These are phyloP conservation scores for Pochonia chlamydosporia DNA, from an alignment of 2,329 filamentous ascomycete genomes.

Conservation along the genomic window DNA sequence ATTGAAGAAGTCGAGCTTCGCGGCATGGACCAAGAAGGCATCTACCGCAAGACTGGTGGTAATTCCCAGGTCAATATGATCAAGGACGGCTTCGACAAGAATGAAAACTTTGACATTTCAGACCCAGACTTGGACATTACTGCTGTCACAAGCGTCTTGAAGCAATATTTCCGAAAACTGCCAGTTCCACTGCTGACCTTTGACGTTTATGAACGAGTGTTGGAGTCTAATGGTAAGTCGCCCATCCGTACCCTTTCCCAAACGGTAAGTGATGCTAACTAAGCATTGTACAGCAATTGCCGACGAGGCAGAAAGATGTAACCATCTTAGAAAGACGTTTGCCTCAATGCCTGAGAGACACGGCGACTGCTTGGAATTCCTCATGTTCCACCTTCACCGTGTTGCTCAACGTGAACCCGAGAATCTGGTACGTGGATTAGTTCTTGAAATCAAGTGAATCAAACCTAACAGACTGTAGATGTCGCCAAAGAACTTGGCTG, in stretches of 20 bases:
- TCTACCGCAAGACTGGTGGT: constrained; percentile 95
- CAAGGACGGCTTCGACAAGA: constrained; percentile 85
- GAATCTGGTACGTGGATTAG: constrained; percentile 62
- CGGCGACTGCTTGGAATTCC: constrained; percentile 83
- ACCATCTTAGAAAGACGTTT: constrained; percentile 67
- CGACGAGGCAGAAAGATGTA: constrained; percentile 61
- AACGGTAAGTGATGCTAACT: background rate
- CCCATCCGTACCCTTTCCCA: background rate
- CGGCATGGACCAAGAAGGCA: constrained; percentile 95
- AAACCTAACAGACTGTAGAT: constrained; percentile 50
- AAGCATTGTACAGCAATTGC: constrained; percentile 47
- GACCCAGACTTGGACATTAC: constrained; percentile 94
- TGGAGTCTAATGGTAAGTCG: constrained; percentile 70
- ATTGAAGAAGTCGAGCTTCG: constrained; percentile 94
- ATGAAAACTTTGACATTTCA: constrained; percentile 83
- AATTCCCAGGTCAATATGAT: constrained; percentile 86
- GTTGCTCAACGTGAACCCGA: constrained; percentile 78
- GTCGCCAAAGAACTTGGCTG: constrained; percentile 92
- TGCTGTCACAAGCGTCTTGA: constrained; percentile 88
- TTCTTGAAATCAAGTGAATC: no score
- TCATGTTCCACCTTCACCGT: constrained; percentile 86
- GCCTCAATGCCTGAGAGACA: constrained; percentile 76
- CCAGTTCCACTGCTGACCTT: constrained; percentile 86
- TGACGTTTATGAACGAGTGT: constrained; percentile 82
- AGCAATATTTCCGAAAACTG: constrained; percentile 95